Conservation (phyloP, 345 rosid genomes). For the Populus ilicifolia region DNA sequence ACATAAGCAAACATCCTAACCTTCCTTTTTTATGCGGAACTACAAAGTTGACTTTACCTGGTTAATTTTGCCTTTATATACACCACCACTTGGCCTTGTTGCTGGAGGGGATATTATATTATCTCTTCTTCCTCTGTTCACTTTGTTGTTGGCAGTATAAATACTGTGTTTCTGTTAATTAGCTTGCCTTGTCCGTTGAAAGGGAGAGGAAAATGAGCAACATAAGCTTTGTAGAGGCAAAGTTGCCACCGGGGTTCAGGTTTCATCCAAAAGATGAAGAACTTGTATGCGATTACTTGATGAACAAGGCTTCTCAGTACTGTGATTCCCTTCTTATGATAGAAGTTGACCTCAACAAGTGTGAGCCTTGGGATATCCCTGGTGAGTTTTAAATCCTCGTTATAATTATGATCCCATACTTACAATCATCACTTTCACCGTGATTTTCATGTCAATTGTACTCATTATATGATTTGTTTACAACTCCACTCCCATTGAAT, state of each 20-base stretch:
- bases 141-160: background rate
- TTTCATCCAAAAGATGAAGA: constrained; percentile 91
- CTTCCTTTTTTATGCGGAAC: background rate
- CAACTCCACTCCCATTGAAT: background rate
- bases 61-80: constrained; percentile 1
- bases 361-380: constrained; percentile 96
- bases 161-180: background rate
- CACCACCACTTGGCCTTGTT: background rate
- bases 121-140: background rate
- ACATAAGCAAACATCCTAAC: background rate
- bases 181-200: background rate
- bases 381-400: constrained; percentile 39
- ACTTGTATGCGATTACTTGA: constrained; percentile 81
- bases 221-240: constrained; percentile 36
- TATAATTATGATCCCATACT: background rate
- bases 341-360: constrained; percentile 89
- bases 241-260: constrained; percentile 84
- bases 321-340: constrained; percentile 42
- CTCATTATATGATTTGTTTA: background rate
- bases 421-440: background rate
- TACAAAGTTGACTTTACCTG: constrained; percentile 2
- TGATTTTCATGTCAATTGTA: background rate
- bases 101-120: background rate
- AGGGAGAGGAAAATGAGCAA: constrained; percentile 12
- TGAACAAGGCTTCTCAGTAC: constrained; percentile 38